Conservation (phyloP, 768 basidiomycete species). For the Trametes coccinea region DNA sequence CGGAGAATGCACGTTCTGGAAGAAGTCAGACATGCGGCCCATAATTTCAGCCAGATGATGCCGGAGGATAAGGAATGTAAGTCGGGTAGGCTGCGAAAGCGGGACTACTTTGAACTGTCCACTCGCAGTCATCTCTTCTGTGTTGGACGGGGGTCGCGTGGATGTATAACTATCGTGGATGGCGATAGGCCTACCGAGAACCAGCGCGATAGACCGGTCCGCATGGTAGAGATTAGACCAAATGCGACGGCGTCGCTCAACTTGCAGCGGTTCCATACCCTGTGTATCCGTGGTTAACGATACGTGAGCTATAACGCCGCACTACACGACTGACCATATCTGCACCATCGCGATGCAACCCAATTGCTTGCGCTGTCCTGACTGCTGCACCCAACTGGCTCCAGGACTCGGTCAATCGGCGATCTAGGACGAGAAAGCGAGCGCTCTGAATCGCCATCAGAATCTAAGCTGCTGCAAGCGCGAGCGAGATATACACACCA, state of each 20-base stretch:
- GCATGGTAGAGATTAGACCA: slow-evolving; percentile 96
- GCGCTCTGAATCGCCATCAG: slow-evolving; percentile 50
- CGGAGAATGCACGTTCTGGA: slow-evolving; percentile 78
- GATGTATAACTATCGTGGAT: slow-evolving; percentile 91
- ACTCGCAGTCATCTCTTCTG: slow-evolving; percentile 53
- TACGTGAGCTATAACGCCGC: neutral
- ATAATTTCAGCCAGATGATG: slow-evolving; percentile 83
- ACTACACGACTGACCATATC: slow-evolving; percentile 57
- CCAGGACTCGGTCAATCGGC: slow-evolving; percentile 94
- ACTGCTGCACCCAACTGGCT: slow-evolving; percentile 93
- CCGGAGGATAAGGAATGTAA: slow-evolving; percentile 87
- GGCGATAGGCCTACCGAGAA: slow-evolving; percentile 86
- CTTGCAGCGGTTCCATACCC: slow-evolving; percentile 72
- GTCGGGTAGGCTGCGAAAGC: slow-evolving; percentile 70
- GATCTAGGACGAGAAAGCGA: slow-evolving; percentile 68
- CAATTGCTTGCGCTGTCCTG: slow-evolving; percentile 90
- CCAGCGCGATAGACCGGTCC: slow-evolving; percentile 87
- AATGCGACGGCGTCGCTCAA: slow-evolving; percentile 87
- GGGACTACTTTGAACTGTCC: slow-evolving; percentile 51
- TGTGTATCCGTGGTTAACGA: slow-evolving; percentile 30
- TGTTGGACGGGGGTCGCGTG: slow-evolving; percentile 72
- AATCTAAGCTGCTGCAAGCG: neutral
- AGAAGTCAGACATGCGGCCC: slow-evolving; percentile 89
- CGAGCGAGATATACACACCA: slow-evolving; percentile 44
- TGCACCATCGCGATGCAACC: slow-evolving; percentile 86